Conservation (phyloP, 208 protist genomes). For the Lotmaria passim region DNA sequence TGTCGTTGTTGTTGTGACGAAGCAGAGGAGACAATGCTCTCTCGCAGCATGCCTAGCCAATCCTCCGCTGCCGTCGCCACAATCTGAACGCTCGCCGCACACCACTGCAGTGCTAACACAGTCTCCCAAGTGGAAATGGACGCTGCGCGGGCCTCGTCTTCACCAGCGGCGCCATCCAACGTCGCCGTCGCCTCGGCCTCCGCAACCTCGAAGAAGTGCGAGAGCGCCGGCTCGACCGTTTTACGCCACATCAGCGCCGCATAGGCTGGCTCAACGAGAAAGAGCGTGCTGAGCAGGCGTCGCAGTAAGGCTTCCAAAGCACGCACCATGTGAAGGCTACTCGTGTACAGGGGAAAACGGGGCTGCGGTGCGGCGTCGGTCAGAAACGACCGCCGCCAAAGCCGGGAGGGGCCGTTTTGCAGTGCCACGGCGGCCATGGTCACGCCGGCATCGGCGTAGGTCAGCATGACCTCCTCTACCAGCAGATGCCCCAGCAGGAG, state of each 20-base stretch:
- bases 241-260: slow-evolving; percentile 20
- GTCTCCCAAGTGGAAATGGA: slow-evolving; percentile 18
- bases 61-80: slow-evolving; percentile 37
- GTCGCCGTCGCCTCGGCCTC: slow-evolving; percentile 12
- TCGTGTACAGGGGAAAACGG: slow-evolving; percentile 20
- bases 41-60: slow-evolving; percentile 42
- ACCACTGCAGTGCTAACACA: slow-evolving; percentile 29
- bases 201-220: slow-evolving; percentile 16
- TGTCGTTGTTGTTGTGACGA: background rate
- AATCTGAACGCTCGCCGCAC: slow-evolving; percentile 26
- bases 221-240: slow-evolving; percentile 31
- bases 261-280: slow-evolving; percentile 17
- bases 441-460: slow-evolving; percentile 33
- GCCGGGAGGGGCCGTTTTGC: slow-evolving; percentile 29
- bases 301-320: slow-evolving; percentile 62
- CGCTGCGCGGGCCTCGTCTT: background rate
- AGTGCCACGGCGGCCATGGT: slow-evolving; percentile 38
- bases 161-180: background rate
- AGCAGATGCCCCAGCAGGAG: slow-evolving; percentile 37
- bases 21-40: slow-evolving; percentile 10
- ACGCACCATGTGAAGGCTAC: slow-evolving; percentile 50
- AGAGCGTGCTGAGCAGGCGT: slow-evolving; percentile 45
- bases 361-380: background rate
- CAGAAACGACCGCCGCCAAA: slow-evolving; percentile 68
- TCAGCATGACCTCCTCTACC: slow-evolving; percentile 26